Percentiles rank a stretch among this genome's conserved stretches.
These are phyloP conservation scores for Zarea fungicola DNA, from an alignment of 2,329 filamentous ascomycete genomes.

Conservation along the genomic window DNA sequence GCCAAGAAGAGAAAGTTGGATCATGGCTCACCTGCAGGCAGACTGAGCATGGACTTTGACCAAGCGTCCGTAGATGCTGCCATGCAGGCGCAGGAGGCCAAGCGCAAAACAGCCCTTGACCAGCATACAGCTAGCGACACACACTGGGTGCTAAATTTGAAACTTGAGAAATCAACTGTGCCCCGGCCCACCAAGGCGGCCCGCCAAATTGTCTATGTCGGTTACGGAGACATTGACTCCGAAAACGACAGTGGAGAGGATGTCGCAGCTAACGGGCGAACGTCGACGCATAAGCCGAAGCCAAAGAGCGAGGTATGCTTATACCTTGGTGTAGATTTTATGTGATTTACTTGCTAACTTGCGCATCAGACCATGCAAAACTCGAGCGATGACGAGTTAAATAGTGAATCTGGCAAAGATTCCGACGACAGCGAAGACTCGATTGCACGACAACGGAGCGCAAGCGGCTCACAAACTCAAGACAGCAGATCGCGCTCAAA, in stretches of 20 bases:
- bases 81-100: conserved; percentile 61
- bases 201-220: conserved; percentile 55
- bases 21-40: conserved; percentile 31
- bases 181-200: conserved; percentile 30
- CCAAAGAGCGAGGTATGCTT: conserved; percentile 25
- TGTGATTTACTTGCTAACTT: background rate
- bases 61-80: conserved; percentile 58
- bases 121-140: conserved; percentile 63
- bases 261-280: conserved; percentile 28
- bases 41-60: conserved; percentile 40
- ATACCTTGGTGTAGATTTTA: background rate
- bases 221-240: conserved; percentile 46
- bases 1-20: conserved; percentile 59
- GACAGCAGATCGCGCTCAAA: conserved; percentile 29
- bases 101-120: conserved; percentile 55
- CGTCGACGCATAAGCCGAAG: conserved; percentile 29
- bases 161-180: conserved; percentile 21
- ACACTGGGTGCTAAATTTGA: conserved; percentile 66
- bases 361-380: conserved; percentile 18
- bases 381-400: conserved; percentile 14
- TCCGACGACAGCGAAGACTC: conserved; percentile 18
- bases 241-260: conserved; percentile 33
- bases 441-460: conserved; percentile 23
- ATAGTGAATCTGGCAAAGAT: conserved; percentile 21
- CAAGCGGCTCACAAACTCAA: conserved; percentile 17